Percentiles rank a stretch among this genome's conserved stretches.
phyloP scores from a whole-genome alignment of 2,329 filamentous ascomycete genomes.

The Fusarium dlaminii region DNA sequence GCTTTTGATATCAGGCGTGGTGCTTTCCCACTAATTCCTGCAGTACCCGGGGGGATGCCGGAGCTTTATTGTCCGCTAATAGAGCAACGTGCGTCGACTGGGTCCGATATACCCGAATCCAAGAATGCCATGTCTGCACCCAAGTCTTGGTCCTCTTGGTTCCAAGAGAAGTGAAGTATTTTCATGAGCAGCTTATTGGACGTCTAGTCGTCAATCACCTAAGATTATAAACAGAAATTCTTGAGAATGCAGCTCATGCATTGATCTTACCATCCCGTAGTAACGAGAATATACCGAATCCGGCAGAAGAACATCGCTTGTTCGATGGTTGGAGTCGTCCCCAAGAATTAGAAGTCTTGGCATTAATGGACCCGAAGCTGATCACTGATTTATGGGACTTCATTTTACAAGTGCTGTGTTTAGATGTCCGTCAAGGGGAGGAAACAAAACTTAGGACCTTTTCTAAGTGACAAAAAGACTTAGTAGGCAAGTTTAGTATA shows the following conservation, averaged over 20 bases:
- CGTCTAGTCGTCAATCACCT: not conserved
- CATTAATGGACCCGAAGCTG: not conserved
- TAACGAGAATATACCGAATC: not conserved
- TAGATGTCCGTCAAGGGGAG: not conserved
- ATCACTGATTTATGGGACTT: not conserved
- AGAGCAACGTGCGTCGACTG: slow-evolving; percentile 12
- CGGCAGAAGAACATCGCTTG: too few species aligned
- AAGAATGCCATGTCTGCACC: slow-evolving; percentile 18
- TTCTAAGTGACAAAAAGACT: not conserved
- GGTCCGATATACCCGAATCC: slow-evolving; percentile 22
- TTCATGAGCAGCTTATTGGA: not conserved
- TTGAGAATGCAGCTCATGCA: not conserved
- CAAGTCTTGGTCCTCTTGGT: not conserved
- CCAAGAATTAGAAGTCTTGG: not conserved
- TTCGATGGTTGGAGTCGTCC: not conserved
- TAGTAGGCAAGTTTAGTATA: not conserved
- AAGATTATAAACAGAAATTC: too few species aligned
- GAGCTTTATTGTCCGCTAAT: slow-evolving; percentile 32
- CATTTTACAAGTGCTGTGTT: not conserved
- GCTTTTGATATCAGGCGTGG: not conserved
- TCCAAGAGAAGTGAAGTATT: not conserved
- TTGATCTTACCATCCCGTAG: not conserved
- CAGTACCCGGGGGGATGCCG: not conserved
- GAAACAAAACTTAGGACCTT: not conserved
- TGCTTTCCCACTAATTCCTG: slow-evolving; percentile 13